These are phyloP conservation scores for Castanospermum australe DNA, from an alignment of 306 rosid species.

Conservation along the genomic window DNA sequence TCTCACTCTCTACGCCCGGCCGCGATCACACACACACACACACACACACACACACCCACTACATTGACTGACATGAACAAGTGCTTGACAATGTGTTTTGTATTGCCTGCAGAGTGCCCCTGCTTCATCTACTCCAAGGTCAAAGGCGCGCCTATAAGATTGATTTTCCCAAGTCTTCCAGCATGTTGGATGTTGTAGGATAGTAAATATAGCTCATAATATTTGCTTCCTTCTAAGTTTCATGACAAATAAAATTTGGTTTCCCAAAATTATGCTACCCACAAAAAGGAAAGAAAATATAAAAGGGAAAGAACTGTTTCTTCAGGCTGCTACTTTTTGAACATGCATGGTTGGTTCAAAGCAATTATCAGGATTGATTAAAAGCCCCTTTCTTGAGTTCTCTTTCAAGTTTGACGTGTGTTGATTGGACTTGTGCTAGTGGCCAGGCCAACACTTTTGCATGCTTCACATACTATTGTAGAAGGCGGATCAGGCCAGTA, in stretches of 20 bases:
- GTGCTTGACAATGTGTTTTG: slow-evolving; percentile 16
- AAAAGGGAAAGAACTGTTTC: not conserved
- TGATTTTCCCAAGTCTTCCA: not conserved
- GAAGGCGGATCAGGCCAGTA: no score
- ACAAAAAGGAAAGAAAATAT: not conserved
- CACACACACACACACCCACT: not conserved
- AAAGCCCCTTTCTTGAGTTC: not conserved
- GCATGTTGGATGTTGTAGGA: not conserved
- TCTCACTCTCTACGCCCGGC: not conserved
- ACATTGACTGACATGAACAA: not conserved
- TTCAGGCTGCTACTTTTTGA: not conserved
- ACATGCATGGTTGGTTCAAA: not conserved
- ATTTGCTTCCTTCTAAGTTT: not conserved
- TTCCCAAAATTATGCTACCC: not conserved
- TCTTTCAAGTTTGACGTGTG: not conserved
- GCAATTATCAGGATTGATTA: not conserved
- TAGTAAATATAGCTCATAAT: not conserved
- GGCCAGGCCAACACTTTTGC: not conserved
- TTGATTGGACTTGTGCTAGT: not conserved
- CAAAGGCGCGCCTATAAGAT: slow-evolving; percentile 57
- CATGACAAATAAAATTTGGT: not conserved
- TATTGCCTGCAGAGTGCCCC: slow-evolving; percentile 73
- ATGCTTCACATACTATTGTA: not conserved
- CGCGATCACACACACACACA: not conserved
- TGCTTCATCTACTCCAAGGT: slow-evolving; percentile 38